Conservation (phyloP, 768 basidiomycete species). For the Boletus huronensis region DNA sequence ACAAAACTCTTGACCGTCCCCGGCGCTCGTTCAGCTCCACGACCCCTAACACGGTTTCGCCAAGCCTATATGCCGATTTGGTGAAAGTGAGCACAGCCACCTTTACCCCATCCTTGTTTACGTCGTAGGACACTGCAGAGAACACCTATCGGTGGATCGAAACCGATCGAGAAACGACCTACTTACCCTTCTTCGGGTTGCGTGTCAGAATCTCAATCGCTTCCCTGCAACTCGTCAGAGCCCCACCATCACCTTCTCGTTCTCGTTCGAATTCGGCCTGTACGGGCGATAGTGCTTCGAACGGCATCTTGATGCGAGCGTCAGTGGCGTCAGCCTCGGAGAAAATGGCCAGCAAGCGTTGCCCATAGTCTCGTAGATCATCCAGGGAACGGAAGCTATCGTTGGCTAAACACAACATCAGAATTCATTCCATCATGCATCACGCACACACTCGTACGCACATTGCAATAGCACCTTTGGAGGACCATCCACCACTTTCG, state of each 20-base stretch:
- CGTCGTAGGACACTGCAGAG: slow-evolving; percentile 81
- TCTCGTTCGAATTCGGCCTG: slow-evolving; percentile 27
- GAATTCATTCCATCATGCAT: neutral
- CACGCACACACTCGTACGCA: slow-evolving; percentile 12
- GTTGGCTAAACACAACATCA: slow-evolving; percentile 12
- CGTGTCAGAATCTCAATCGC: slow-evolving; percentile 90
- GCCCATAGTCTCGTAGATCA: slow-evolving; percentile 53
- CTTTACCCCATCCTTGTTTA: slow-evolving; percentile 85
- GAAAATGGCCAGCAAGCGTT: slow-evolving; percentile 46
- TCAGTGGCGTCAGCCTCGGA: slow-evolving; percentile 31
- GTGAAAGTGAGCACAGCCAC: slow-evolving; percentile 91
- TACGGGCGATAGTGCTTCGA: slow-evolving; percentile 24
- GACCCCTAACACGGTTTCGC: slow-evolving; percentile 88
- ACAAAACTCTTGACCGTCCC: slow-evolving; percentile 74
- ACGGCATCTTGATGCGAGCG: slow-evolving; percentile 25
- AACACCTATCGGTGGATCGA: neutral
- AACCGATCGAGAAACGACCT: neutral
- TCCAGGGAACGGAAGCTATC: slow-evolving; percentile 31
- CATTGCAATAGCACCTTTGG: slow-evolving; percentile 4
- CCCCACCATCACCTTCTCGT: slow-evolving; percentile 42
- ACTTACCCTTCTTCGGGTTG: slow-evolving; percentile 82
- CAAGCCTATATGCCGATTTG: slow-evolving; percentile 87
- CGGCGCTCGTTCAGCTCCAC: slow-evolving; percentile 78
- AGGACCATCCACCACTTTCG: slow-evolving; percentile 26
- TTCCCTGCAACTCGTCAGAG: slow-evolving; percentile 62